Percentiles rank a stretch among this genome's conserved stretches.
Conservation (phyloP, 441 rosid species). For the Mallotus japonicus region DNA sequence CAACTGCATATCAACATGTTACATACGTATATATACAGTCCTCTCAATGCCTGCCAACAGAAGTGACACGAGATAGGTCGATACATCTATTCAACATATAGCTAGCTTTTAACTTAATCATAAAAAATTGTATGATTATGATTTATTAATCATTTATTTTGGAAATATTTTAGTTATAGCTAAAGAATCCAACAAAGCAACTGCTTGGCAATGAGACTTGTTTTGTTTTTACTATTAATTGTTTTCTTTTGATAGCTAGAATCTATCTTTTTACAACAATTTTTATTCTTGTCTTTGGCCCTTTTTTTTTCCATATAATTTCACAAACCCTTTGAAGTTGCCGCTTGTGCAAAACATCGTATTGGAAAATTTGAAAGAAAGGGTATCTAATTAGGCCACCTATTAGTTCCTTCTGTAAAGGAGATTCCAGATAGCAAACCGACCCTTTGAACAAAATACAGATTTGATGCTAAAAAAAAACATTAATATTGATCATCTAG, state of each 20-base stretch:
- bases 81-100: background rate
- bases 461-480: background rate
- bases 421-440: conserved; percentile 18
- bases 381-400: background rate
- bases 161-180: background rate
- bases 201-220: conserved; percentile 10
- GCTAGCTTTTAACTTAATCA: background rate
- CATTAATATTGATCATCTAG: background rate
- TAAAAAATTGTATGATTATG: background rate
- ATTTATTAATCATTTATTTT: background rate
- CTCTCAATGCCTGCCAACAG: background rate
- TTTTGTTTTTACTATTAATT: conserved; percentile 17
- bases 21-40: no score
- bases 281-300: conserved; percentile 20
- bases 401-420: background rate
- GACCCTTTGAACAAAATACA: background rate
- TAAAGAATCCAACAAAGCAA: conserved; percentile 27
- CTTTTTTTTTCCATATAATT: background rate
- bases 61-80: conserved; percentile 20
- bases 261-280: conserved; percentile 13
- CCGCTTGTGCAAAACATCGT: conserved; percentile 1
- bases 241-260: conserved; percentile 21
- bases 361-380: conserved; percentile 1
- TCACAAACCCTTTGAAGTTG: conserved; percentile 17
- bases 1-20: background rate